Base-by-base conservation (phyloP, 2,329 filamentous ascomycete species). In the Aureobasidium subglaciale region DNA sequence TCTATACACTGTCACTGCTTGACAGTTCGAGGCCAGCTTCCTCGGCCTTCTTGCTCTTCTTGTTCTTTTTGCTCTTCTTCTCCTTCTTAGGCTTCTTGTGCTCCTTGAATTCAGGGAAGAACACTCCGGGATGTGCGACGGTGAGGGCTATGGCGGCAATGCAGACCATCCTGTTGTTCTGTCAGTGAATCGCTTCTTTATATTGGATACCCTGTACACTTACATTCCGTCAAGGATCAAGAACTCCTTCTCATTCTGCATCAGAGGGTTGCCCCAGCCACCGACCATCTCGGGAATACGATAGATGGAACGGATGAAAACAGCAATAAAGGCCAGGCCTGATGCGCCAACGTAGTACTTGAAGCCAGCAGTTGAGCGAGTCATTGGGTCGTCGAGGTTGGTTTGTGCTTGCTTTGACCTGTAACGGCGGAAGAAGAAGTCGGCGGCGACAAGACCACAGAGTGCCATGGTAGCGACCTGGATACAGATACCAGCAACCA, bases 241-340 rank as follows among this genome's bases (percentile, higher is more conserved):
- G 56, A 78, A 78, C 56, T 76, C 74, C 5, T 66, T 64, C 62
- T 78, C 73, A 32, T 72, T 72, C 52, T 70, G 69, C 75, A 77
- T 77, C 38, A 76, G 59, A 0, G 68, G 64, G 43, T 71, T 73
- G 20, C 74, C 74, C 75, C 75, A 78, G 4, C 75, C 75, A 22
- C 74, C 74, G 4, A 74, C 71, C 75, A 77, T 77, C 61, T 77
- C 75, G 4, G 75, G 75, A 6, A 77, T 66, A 65, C 74, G 76
- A 57, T 49, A 42, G 41, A 83, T 77, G 63, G 80, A 84, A 24
- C 86, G 74, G 62, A 81, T 80, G 61, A 87, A 81, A 63, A 88
- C 84, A 63, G 76, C 78, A 11, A 86, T 52, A n/a, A 83, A 84
- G 2, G 82, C 76, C 2, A 85, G 66, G 1, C 71, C 65, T 16